Evolutionary conservation across 352 stramenopile genomes (phyloP).

Genomic region (Phytophthora tubulina): DNA sequence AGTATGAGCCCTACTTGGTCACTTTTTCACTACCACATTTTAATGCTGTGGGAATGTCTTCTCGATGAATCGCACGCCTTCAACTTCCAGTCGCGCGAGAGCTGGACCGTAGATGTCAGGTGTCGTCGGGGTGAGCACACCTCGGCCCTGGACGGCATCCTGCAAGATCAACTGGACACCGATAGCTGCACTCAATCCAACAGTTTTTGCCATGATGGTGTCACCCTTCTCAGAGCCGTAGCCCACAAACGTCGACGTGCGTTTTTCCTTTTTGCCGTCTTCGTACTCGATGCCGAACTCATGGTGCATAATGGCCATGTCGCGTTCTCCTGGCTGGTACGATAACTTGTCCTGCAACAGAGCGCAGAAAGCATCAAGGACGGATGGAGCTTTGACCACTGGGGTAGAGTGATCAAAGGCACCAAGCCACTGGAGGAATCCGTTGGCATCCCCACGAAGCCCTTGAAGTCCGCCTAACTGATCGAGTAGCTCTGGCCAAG

Average conservation of each 20-base stretch:
- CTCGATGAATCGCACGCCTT: slow-evolving; percentile 90
- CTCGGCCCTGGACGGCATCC: slow-evolving; percentile 80
- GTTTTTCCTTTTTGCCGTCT: slow-evolving; percentile 86
- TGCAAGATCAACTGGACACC: slow-evolving; percentile 95
- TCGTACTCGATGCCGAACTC: slow-evolving; percentile 86
- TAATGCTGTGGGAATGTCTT: slow-evolving; percentile 67
- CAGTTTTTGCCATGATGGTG: slow-evolving; percentile 97
- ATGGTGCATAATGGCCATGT: slow-evolving; percentile 96
- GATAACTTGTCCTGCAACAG: slow-evolving; percentile 92
- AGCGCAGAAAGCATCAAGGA: slow-evolving; percentile 88
- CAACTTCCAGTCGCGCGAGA: slow-evolving; percentile 84
- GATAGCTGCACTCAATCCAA: slow-evolving; percentile 95
- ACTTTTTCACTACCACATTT: slow-evolving; percentile 15
- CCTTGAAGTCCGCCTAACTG: slow-evolving; percentile 40
- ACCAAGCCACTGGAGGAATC: slow-evolving; percentile 85
- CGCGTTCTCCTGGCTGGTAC: slow-evolving; percentile 92
- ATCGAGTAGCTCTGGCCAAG: slow-evolving; percentile 89
- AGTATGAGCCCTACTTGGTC: slow-evolving; percentile 1
- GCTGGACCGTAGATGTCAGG: slow-evolving; percentile 92
- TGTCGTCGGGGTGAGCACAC: slow-evolving; percentile 91
- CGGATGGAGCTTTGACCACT: slow-evolving; percentile 59
- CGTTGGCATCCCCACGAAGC: slow-evolving; percentile 59
- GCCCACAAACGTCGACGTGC: slow-evolving; percentile 92
- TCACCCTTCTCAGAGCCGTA: slow-evolving; percentile 92
- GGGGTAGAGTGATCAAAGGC: slow-evolving; percentile 65